Percentiles rank a stretch among this genome's conserved stretches.
Evolutionary conservation across 192 early-diverging fungal species (phyloP).

Genomic region (Lobosporangium transversale): DNA sequence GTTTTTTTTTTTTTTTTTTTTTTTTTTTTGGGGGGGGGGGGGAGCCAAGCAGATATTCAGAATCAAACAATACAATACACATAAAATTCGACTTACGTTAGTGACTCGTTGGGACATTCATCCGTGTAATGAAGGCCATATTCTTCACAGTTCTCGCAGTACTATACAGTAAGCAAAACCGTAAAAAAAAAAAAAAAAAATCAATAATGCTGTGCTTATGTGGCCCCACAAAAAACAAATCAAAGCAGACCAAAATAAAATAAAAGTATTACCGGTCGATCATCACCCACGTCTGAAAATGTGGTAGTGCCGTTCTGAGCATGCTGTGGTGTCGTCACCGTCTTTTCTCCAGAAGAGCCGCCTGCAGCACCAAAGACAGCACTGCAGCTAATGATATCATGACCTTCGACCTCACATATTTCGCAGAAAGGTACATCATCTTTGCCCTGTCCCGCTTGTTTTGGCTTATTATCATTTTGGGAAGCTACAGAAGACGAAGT

Average conservation of each 20-base stretch:
- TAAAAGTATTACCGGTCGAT: constrained; percentile 22
- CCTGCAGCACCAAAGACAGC: constrained; percentile 57
- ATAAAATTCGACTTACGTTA: no score
- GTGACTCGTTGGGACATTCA: constrained; percentile 68
- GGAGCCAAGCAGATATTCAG: no score
- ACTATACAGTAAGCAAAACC: constrained; percentile 41
- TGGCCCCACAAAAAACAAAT: no score
- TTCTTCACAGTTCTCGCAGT: constrained; percentile 82
- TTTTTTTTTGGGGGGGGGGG: no score
- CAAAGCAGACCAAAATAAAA: no score
- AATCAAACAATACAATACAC: no score
- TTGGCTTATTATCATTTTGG: no score
- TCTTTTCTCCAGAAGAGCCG: no score
- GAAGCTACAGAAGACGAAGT: no score
- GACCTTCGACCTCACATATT: constrained; percentile 75
- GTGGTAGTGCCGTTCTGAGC: neutral
- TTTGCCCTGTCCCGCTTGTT: neutral
- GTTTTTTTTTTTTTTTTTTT: neutral
- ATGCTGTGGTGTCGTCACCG: no score
- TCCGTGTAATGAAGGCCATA: constrained; percentile 73
- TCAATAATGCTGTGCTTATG: neutral
- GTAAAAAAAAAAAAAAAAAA: neutral
- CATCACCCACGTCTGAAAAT: constrained; percentile 15
- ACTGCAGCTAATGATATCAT: constrained; percentile 70
- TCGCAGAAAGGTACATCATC: constrained; percentile 62